phyloP scores from a whole-genome alignment of 257 asterid genomes.

The Fraxinus anomala region DNA sequence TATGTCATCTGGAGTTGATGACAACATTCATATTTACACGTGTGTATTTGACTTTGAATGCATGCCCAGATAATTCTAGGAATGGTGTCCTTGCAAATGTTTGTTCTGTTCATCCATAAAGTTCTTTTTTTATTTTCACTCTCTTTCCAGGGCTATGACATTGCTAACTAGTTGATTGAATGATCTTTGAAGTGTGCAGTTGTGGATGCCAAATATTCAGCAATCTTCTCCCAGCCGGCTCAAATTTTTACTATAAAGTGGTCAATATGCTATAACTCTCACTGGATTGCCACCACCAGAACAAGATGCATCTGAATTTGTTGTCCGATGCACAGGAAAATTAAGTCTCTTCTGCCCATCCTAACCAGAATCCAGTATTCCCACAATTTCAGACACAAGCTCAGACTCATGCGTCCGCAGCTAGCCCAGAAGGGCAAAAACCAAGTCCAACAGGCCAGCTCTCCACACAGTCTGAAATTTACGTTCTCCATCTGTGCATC shows the following conservation, averaged over 20 bases:
- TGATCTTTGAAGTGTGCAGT: conserved; percentile 49
- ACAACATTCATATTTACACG: no score
- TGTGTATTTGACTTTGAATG: no score
- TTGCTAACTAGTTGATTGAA: conserved; percentile 24
- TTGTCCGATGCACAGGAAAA: conserved; percentile 44
- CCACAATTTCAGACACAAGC: conserved; percentile 47
- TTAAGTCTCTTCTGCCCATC: conserved; percentile 42
- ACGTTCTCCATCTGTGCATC: no score
- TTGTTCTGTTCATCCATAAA: no score
- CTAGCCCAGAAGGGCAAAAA: conserved; percentile 31
- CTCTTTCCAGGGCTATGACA: conserved; percentile 18
- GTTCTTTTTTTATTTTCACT: no score
- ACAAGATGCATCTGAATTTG: conserved; percentile 36
- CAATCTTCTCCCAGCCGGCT: conserved; percentile 47
- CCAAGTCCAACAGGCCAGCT: conserved; percentile 53
- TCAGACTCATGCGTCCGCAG: conserved; percentile 57
- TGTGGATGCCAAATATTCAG: conserved; percentile 75
- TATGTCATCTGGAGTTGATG: no score
- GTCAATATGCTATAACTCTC: conserved; percentile 37
- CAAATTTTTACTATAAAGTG: conserved; percentile 46
- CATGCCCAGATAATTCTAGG: conserved; percentile 85
- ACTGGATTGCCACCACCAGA: conserved; percentile 74
- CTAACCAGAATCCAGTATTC: conserved; percentile 42
- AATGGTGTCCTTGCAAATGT: conserved; percentile 57
- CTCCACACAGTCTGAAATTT: no score